Conservation (phyloP, 2,329 filamentous ascomycete species). For the Aureobasidium leucospermi region DNA sequence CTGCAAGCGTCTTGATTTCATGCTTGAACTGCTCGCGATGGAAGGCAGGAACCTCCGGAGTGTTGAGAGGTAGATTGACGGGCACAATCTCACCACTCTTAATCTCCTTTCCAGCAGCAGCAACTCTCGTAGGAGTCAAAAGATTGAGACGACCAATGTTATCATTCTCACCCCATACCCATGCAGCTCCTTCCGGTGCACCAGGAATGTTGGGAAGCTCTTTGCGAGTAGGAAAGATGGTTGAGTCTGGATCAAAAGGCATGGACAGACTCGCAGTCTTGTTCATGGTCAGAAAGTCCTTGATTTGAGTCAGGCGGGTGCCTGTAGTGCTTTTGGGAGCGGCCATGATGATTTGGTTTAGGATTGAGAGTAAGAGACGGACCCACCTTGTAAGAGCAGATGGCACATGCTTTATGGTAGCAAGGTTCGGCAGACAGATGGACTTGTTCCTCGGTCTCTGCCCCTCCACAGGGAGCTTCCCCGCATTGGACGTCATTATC, state of each 20-base stretch:
- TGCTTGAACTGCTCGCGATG: conserved; percentile 47
- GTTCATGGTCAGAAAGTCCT: conserved; percentile 38
- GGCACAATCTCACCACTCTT: conserved; percentile 49
- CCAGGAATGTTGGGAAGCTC: conserved; percentile 46
- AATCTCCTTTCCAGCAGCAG: conserved; percentile 47
- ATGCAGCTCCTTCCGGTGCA: conserved; percentile 49
- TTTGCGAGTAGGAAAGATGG: conserved; percentile 45
- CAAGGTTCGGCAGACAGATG: neutral
- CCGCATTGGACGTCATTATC: conserved; percentile 5
- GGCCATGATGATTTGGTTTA: conserved; percentile 22
- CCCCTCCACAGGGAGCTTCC: conserved; percentile 1
- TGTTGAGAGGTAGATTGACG: conserved; percentile 47
- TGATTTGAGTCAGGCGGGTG: conserved; percentile 36
- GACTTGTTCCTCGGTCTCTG: conserved; percentile 3
- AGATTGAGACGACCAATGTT: conserved; percentile 29
- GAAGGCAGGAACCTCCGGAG: conserved; percentile 45
- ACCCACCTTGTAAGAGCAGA: neutral
- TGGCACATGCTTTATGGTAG: neutral
- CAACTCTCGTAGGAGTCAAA: conserved; percentile 34
- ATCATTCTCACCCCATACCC: conserved; percentile 55
- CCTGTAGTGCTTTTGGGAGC: conserved; percentile 28
- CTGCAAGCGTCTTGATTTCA: conserved; percentile 40
- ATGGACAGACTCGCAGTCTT: conserved; percentile 39
- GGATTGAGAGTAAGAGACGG: neutral
- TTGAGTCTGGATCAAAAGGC: conserved; percentile 48